phyloP scores from a whole-genome alignment of 2,329 filamentous ascomycete genomes.

The Rhynchosporium graminicola region DNA sequence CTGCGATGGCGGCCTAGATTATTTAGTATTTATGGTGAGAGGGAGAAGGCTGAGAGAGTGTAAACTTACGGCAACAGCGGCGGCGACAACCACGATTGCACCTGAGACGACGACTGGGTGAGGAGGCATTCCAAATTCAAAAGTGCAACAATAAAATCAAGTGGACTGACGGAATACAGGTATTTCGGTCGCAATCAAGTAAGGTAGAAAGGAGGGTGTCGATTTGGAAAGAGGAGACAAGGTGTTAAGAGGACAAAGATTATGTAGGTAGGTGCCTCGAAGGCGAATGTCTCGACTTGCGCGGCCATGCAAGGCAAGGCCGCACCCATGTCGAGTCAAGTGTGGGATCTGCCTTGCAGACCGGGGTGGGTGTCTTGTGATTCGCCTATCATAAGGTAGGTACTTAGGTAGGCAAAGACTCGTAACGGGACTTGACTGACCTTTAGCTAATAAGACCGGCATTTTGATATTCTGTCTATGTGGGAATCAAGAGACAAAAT shows the following conservation, averaged over 20 bases:
- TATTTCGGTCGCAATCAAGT: neutral
- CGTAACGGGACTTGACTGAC: constrained; percentile 27
- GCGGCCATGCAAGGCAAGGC: constrained; percentile 14
- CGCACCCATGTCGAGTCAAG: neutral
- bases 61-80: constrained; percentile 39
- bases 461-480: constrained; percentile 28
- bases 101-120: constrained; percentile 39
- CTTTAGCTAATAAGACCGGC: constrained; percentile 37
- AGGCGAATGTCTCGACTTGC: constrained; percentile 14
- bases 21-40: constrained; percentile 17
- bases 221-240: neutral
- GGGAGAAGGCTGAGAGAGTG: neutral
- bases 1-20: constrained; percentile 41
- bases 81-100: constrained; percentile 39
- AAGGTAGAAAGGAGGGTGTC: constrained; percentile 11
- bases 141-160: constrained; percentile 17
- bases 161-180: constrained; percentile 6
- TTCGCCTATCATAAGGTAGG: constrained; percentile 17
- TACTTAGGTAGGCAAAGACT: constrained; percentile 5
- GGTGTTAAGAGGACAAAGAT: constrained; percentile 2
- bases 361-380: constrained; percentile 17
- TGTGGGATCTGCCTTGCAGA: constrained; percentile 3
- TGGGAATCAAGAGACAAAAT: neutral
- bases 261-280: constrained; percentile 22
- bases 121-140: constrained; percentile 34